These are phyloP conservation scores for Vickermania ingenoplastis DNA, from an alignment of 208 protist species.

Conservation along the genomic window DNA sequence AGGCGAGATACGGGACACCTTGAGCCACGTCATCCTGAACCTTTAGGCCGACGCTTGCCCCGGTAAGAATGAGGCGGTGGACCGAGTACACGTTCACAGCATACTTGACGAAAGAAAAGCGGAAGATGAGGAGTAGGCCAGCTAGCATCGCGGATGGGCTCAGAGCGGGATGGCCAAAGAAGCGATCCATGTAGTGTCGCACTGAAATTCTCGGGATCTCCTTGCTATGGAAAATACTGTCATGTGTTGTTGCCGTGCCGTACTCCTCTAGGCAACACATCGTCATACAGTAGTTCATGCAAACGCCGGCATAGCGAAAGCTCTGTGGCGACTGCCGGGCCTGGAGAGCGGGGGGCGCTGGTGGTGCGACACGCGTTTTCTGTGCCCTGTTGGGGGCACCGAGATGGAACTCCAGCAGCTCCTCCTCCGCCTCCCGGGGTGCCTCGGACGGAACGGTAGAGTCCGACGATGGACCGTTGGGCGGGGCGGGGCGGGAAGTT, in stretches of 20 bases:
- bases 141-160: constrained; percentile 83
- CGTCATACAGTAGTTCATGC: constrained; percentile 44
- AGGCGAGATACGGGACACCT: constrained; percentile 88
- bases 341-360: neutral
- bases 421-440: neutral
- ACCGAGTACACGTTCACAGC: constrained; percentile 86
- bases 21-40: constrained; percentile 91
- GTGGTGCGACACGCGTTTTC: neutral
- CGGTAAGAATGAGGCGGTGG: constrained; percentile 88
- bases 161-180: constrained; percentile 73
- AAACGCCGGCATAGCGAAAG: constrained; percentile 20
- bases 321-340: constrained; percentile 3
- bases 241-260: constrained; percentile 35
- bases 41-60: constrained; percentile 87
- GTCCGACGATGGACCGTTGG: neutral
- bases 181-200: constrained; percentile 70
- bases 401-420: constrained; percentile 4
- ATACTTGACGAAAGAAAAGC: constrained; percentile 60
- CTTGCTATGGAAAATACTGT: constrained; percentile 72
- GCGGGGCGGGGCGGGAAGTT: neutral
- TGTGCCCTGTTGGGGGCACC: neutral
- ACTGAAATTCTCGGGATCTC: constrained; percentile 69
- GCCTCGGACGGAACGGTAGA: neutral
- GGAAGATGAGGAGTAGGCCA: constrained; percentile 82
- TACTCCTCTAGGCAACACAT: constrained; percentile 44